phyloP scores from a whole-genome alignment of 768 basidiomycete genomes.

The Kwoniella newhampshirensis region DNA sequence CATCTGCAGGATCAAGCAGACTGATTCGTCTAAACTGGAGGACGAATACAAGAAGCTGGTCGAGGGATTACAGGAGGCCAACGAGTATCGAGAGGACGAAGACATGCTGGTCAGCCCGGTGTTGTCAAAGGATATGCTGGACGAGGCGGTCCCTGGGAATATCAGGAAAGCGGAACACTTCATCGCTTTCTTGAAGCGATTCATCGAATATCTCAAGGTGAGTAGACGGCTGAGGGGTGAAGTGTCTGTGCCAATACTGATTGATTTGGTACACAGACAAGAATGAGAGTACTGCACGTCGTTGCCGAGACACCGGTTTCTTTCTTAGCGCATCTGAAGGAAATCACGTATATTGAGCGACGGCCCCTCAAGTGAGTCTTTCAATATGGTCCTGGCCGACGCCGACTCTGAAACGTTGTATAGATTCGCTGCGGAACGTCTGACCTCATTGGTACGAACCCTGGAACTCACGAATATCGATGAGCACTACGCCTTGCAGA shows the following conservation, averaged over 20 bases:
- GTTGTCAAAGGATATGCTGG: constrained; percentile 88
- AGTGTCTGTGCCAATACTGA: neutral
- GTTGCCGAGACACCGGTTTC: constrained; percentile 97
- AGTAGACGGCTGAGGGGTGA: neutral
- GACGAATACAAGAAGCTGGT: constrained; percentile 95
- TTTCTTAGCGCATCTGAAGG: constrained; percentile 95
- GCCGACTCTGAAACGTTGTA: neutral
- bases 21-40: constrained; percentile 88
- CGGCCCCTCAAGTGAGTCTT: constrained; percentile 74
- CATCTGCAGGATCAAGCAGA: constrained; percentile 77
- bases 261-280: constrained; percentile 62
- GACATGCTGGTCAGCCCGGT: constrained; percentile 87
- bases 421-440: constrained; percentile 93
- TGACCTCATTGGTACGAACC: constrained; percentile 90
- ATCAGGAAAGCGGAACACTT: constrained; percentile 99
- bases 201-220: constrained; percentile 98
- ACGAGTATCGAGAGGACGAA: constrained; percentile 64
- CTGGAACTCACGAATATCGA: constrained; percentile 84
- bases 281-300: constrained; percentile 98
- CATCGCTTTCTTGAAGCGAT: constrained; percentile 94
- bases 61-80: constrained; percentile 81
- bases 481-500: constrained; percentile 87
- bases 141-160: constrained; percentile 95
- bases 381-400: neutral
- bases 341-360: constrained; percentile 96